phyloP scores from a whole-genome alignment of 2,329 filamentous ascomycete species.

The Plenodomus biglobosus region DNA sequence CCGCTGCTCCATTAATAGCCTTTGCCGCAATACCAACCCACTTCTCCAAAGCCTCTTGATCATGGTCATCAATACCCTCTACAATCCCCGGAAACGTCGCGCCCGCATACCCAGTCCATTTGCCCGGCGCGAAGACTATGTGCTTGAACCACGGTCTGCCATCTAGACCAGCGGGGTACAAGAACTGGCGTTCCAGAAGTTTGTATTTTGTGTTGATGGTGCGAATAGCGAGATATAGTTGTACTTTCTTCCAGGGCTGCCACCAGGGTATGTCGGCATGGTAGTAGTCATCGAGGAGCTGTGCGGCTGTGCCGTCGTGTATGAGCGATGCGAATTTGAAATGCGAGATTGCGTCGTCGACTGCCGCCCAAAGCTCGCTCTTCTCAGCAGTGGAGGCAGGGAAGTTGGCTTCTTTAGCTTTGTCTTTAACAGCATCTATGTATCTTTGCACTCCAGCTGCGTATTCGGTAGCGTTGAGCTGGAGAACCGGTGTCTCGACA shows the following conservation, averaged over 20 bases:
- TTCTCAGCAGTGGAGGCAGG: conserved; percentile 14
- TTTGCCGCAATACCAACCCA: conserved; percentile 49
- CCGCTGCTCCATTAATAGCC: conserved; percentile 39
- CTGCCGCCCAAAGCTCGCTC: conserved; percentile 47
- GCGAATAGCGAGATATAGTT: conserved; percentile 64
- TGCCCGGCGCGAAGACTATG: conserved; percentile 84
- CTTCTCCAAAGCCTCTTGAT: conserved; percentile 42
- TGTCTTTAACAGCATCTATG: conserved; percentile 45
- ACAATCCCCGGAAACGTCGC: conserved; percentile 67
- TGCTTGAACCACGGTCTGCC: conserved; percentile 89
- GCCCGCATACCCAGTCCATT: conserved; percentile 90
- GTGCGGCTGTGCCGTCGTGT: conserved; percentile 56
- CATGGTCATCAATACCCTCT: conserved; percentile 59
- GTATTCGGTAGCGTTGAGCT: conserved; percentile 53
- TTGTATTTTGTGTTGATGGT: conserved; percentile 81
- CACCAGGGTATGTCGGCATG: conserved; percentile 70
- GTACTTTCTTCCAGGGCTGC: conserved; percentile 69
- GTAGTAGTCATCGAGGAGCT: conserved; percentile 52
- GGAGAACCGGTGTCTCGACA: conserved; percentile 51
- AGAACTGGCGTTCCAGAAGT: conserved; percentile 75
- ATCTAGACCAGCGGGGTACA: conserved; percentile 76
- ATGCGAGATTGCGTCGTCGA: conserved; percentile 53
- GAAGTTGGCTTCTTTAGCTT: conserved; percentile 24
- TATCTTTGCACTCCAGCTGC: conserved; percentile 47
- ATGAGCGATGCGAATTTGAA: conserved; percentile 52